These are phyloP conservation scores for Peltaster fructicola DNA, from an alignment of 2,329 filamentous ascomycete genomes.

Conservation along the genomic window DNA sequence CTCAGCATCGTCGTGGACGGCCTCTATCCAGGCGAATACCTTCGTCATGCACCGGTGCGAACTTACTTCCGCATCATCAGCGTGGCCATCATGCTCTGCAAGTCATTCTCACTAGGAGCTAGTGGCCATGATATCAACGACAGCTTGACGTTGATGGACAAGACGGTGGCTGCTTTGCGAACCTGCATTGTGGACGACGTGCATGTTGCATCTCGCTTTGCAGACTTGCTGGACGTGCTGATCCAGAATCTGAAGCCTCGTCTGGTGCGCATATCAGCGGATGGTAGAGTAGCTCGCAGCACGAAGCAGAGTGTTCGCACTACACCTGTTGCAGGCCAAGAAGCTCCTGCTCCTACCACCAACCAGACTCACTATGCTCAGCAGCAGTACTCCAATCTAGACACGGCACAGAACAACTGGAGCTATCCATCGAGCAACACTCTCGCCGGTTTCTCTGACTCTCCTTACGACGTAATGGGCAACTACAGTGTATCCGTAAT, in stretches of 20 bases:
- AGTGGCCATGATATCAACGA: conserved; percentile 61
- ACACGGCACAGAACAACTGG: neutral
- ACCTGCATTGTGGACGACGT: conserved; percentile 73
- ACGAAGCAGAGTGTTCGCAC: conserved; percentile 4
- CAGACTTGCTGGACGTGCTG: conserved; percentile 62
- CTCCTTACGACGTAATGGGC: conserved; percentile 26
- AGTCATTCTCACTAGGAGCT: conserved; percentile 66
- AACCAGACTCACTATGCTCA: conserved; percentile 1
- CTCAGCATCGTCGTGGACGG: conserved; percentile 61
- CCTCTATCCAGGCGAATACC: conserved; percentile 53
- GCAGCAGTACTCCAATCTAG: conserved; percentile 1
- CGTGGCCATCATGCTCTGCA: conserved; percentile 69
- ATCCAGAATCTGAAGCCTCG: conserved; percentile 56
- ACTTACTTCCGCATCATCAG: conserved; percentile 79
- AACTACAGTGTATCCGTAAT: conserved; percentile 28
- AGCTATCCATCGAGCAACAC: conserved; percentile 7
- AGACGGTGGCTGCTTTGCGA: conserved; percentile 54
- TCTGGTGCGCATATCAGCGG: conserved; percentile 43
- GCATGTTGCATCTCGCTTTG: conserved; percentile 68
- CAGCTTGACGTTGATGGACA: conserved; percentile 57
- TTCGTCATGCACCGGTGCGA: conserved; percentile 66
- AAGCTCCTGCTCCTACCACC: conserved; percentile 1
- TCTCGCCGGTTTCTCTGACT: conserved; percentile 26
- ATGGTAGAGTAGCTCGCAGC: conserved; percentile 14
- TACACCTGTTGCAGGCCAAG: conserved; percentile 2